Evolutionary conservation across 164 flowering plant species (phyloP).

Genomic region (Kingdonia uniflora): DNA sequence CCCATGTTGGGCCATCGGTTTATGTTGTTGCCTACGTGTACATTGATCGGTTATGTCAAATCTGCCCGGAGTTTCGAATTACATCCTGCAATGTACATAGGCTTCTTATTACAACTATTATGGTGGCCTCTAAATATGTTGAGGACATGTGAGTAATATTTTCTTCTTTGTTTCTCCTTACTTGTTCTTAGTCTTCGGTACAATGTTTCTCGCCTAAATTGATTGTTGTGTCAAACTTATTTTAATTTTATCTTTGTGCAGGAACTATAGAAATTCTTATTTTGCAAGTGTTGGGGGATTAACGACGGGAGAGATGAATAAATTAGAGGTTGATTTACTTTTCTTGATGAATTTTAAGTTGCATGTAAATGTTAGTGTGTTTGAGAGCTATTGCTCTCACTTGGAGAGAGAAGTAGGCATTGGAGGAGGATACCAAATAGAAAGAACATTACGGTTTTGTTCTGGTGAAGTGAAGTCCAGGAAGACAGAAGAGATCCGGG

Average conservation of each 20-base stretch:
- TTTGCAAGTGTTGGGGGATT: conserved; percentile 86
- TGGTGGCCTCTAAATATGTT: conserved; percentile 90
- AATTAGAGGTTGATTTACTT: conserved; percentile 59
- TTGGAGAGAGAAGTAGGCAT: conserved; percentile 87
- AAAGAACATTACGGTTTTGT: conserved; percentile 40
- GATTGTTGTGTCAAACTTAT: neutral
- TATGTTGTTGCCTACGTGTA: conserved; percentile 83
- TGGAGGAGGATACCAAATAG: conserved; percentile 89
- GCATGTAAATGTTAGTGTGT: conserved; percentile 83
- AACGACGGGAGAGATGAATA: conserved; percentile 58
- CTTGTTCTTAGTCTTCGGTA: neutral
- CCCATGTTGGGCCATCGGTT: conserved; percentile 59
- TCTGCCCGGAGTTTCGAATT: conserved; percentile 53
- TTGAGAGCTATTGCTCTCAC: conserved; percentile 79
- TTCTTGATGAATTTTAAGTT: conserved; percentile 77
- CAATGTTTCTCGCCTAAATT: neutral
- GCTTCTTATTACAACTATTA: conserved; percentile 77
- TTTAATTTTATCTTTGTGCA: conserved; percentile 17
- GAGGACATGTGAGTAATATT: conserved; percentile 83
- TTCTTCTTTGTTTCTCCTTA: neutral
- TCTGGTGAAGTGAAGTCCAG: too few relatives aligned
- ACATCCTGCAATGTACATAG: conserved; percentile 62
- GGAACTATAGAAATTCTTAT: conserved; percentile 90
- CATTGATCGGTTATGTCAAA: conserved; percentile 74
- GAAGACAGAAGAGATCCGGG: too few relatives aligned